Evolutionary conservation across 1,284 basidiomycete species (phyloP), one percentile per base, ranked within the genome.

Genomic region (Ganoderma lucidum): DNA sequence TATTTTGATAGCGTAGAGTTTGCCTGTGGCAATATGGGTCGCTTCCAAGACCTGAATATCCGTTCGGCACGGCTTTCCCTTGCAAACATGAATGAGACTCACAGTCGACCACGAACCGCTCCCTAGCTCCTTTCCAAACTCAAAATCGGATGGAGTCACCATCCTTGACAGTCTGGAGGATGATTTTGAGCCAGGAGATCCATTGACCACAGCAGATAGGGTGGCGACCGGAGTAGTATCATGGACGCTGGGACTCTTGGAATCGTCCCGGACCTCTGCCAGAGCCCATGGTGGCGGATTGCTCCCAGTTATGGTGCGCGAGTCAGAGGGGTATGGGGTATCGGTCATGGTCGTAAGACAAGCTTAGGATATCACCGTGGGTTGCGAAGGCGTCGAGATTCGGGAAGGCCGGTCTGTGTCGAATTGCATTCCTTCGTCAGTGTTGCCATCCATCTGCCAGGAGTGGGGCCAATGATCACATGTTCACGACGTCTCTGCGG

Each of bases 61-160:
- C 35, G 17, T 56, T 62, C 44, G 37, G 56, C 19, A 32, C 5
- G 6, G 12, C 5, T 9, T n/a, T 14, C 17, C n/a, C 10, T 6
- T 3, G n/a, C 12, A 17, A 4, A 42, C 17, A 37, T 10, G 32
- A 55, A 55, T 6, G 30, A 6, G 2, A 62, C 68, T 56, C 35
- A 73, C 72, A 28, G 68, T 71, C 14, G 72, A 73, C 72, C 72
- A 73, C 58, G 72, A 73, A 5, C 72, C 72, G 12, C 65, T 69
- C 32, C 72, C 72, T 44, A 73, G 39, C 56, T 73, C 72, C 35
- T 66, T 71, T 51, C 65, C 12, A 19, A 73, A 73, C 17, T 51
- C 44, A 15, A 73, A 70, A 39, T 73, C 70, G 23, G 70, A 64
- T 6, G 72, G 72, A 4, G 65, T 45, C 3, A 64, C 35, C 72